Percentiles rank a stretch among this genome's conserved stretches.
phyloP scores from a whole-genome alignment of 768 basidiomycete species.

The Sporobolomyces roseus region DNA sequence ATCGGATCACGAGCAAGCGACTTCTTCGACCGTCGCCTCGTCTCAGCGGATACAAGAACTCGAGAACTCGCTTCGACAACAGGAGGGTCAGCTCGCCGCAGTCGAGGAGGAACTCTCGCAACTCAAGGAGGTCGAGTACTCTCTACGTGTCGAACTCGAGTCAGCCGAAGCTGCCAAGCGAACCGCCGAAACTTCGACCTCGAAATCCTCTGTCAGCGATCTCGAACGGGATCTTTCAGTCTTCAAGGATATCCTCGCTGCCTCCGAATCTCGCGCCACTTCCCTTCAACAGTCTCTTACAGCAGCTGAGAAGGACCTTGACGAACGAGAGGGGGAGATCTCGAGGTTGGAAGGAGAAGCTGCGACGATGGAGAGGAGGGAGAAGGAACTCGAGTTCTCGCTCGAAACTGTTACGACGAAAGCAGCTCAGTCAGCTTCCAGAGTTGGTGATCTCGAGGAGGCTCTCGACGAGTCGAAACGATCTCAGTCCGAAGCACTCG shows the following conservation, averaged over 20 bases:
- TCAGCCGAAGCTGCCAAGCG: not conserved
- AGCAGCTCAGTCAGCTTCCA: constrained; percentile 10
- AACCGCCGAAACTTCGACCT: not conserved
- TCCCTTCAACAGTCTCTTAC: constrained; percentile 53
- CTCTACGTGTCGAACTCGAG: constrained; percentile 13
- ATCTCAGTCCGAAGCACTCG: not conserved
- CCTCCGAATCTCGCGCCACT: constrained; percentile 40
- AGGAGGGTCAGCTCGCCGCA: constrained; percentile 56
- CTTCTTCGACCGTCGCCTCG: not conserved
- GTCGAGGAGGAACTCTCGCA: not conserved
- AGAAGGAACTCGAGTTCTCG: constrained; percentile 51
- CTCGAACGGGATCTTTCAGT: constrained; percentile 31
- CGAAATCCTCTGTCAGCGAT: not conserved
- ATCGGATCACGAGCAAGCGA: not conserved
- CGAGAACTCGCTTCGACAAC: constrained; percentile 53
- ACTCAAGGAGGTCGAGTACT: constrained; percentile 10
- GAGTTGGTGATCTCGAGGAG: constrained; percentile 11
- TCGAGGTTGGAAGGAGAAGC: constrained; percentile 21
- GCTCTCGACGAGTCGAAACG: constrained; percentile 5
- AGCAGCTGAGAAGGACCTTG: constrained; percentile 58
- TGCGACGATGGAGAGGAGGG: constrained; percentile 47
- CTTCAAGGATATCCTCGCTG: constrained; percentile 38
- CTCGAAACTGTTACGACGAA: constrained; percentile 28
- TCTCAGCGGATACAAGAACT: not conserved
- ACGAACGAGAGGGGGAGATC: constrained; percentile 22